Conservation (phyloP, 805 yeast species). For the Zygotorulaspora florentina region DNA sequence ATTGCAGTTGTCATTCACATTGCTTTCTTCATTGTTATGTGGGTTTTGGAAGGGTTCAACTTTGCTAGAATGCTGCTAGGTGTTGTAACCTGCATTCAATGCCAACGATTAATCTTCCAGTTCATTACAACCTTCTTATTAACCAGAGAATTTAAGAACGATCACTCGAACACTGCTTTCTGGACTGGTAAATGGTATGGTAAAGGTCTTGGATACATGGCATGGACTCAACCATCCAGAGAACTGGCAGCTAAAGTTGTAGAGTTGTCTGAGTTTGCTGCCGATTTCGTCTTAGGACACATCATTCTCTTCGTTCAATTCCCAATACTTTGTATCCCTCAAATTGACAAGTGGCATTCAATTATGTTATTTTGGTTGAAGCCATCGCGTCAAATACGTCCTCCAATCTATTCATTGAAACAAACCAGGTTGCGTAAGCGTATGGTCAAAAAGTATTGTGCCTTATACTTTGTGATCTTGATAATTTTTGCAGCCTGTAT, state of each 20-base stretch:
- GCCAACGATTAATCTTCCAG: slow-evolving; percentile 86
- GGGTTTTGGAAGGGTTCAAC: slow-evolving; percentile 93
- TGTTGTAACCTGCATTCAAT: slow-evolving; percentile 72
- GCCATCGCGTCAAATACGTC: slow-evolving; percentile 87
- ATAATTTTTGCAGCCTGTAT: slow-evolving; percentile 68
- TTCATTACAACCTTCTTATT: slow-evolving; percentile 69
- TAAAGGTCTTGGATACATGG: slow-evolving; percentile 86
- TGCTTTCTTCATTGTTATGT: slow-evolving; percentile 87
- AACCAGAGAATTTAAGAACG: slow-evolving; percentile 95
- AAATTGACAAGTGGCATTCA: slow-evolving; percentile 95
- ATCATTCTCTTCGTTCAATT: slow-evolving; percentile 79
- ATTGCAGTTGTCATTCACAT: slow-evolving; percentile 85
- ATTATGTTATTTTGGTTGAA: slow-evolving; percentile 98
- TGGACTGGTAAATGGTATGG: slow-evolving; percentile 99
- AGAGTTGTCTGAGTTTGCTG: slow-evolving; percentile 93
- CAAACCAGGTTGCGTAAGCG: slow-evolving; percentile 95
- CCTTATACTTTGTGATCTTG: slow-evolving; percentile 70
- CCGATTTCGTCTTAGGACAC: slow-evolving; percentile 94
- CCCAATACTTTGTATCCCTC: slow-evolving; percentile 82
- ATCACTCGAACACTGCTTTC: slow-evolving; percentile 95
- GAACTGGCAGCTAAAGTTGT: slow-evolving; percentile 91
- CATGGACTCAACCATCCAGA: slow-evolving; percentile 92
- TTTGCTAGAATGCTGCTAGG: slow-evolving; percentile 87
- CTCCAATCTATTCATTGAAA: slow-evolving; percentile 94
- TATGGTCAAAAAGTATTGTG: slow-evolving; percentile 91